Base-by-base conservation (phyloP, 768 basidiomycete genomes). In the Chalciporus sphaerocephalus region DNA sequence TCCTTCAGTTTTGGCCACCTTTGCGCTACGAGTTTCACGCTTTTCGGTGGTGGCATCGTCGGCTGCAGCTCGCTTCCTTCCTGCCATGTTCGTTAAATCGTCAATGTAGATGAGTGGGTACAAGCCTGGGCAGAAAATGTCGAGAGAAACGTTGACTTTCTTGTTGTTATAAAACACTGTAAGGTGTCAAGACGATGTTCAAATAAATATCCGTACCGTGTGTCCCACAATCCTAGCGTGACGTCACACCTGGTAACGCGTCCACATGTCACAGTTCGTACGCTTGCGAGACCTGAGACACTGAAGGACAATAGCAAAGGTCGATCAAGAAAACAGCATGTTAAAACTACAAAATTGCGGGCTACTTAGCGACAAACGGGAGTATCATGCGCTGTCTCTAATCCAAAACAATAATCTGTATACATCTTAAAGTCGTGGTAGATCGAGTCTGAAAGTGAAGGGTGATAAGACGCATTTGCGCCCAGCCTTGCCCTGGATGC, bases 51-150 rank as follows among this genome's bases (percentile, higher is more conserved):
- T 16, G 17, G 54, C 48, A 17, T 59, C 58, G 6, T 69, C 74
- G 6, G 70, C 66, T 23, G 75, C 69, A 43, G 70, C 53, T 41
- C 80, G 71, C 59, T 80, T 80, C 38, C 66, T 72, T 53, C 73
- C 72, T 28, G 55, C 66, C 65, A 67, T 69, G 33, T 30, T 52
- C 9, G 37, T 37, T 24, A 11, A 21, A 38, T 25, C 44, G 36
- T 4, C 4, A 33, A 20, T 7, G 20, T 44, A 42, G 27, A 25
- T 40, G 17, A 0, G 35, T 43, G 38, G 16, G 39, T 42, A 12
- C n/a, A n/a, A 6, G 21, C 30, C 42, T 15, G 2, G 23, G 24
- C 2, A 18, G 37, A 32, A 35, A 22, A n/a, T n/a, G 54, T 33
- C 2, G n/a, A 34, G 12, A 9, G n/a, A 16, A 8, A 20, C 44